Evolutionary conservation across 768 basidiomycete genomes (phyloP), one percentile per base, ranked within the genome.

Genomic region (Russula sp.): DNA sequence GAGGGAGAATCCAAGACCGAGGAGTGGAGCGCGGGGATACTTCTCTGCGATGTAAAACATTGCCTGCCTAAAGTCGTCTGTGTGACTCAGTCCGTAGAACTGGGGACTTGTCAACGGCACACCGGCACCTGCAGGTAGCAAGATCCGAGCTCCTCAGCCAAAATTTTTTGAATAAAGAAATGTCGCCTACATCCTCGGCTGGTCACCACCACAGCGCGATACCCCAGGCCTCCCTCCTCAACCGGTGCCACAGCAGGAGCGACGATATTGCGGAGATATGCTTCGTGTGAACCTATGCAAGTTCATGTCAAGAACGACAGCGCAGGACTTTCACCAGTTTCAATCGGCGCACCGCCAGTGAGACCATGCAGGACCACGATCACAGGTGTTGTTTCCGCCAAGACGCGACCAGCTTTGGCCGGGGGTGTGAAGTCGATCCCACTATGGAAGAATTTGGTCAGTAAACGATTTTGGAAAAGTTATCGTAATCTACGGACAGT

Each of bases 1-100:
- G 42, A 99, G 83, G 5, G 94, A 96, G 78, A 96, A 99, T 4
- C 95, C 93, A 9, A 97, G 74, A 11, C 91, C 96, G 18, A 96
- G 75, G 42, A 98, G 77, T 7, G 88, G 90, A 0, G 96, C 92
- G 14, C 80, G 75, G 1, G 96, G 95, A 68, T 87, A 95, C 63
- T 73, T 72, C 45, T 82, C 74, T 2, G 85, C 79, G 61, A 98
- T 83, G 75, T 90, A 88, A 68, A 87, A 78, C 51, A 97, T 73
- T 1, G 91, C 89, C 63, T 84, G 83, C 27, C 93, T 85, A 40
- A 94, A 79, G 75, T 99, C 96, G 66, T 94, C 87, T 6, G 95
- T 98, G 66, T 91, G 83, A 34, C 87, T 90, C 10, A 92, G 91
- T 52, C 89, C 91, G 74, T 91, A 98, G 39, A 97, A 75, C 68